Base-by-base conservation (phyloP, 352 stramenopile species). In the Phytophthora chlamydospora region DNA sequence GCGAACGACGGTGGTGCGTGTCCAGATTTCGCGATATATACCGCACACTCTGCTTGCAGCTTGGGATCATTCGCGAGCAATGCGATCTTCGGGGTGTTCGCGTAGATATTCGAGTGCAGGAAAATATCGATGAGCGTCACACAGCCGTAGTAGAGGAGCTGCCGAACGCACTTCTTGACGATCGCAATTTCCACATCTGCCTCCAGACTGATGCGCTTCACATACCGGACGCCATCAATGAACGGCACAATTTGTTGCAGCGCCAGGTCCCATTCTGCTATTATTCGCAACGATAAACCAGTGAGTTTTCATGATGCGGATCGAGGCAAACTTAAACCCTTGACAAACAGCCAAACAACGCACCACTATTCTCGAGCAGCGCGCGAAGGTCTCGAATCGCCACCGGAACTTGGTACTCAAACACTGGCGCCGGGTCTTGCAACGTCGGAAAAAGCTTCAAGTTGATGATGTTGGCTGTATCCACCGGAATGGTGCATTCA, bases 51-150 rank as follows among this genome's bases (percentile, higher is more conserved):
- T 12, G 73, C 79, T 61, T 93, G 84, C 12, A 96, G 62, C 58
- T 86, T 80, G 2, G 62, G 45, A 24, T 94, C 76, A 32, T 78
- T 82, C 7, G 82, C 77, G 16, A 96, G 65, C 4, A 53, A 42
- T 11, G 78, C 62, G 41, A 96, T 92, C 48, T 78, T 76, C 17
- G 71, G 67, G 4, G 84, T 92, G 9, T 78, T 89, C 6, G 79
- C 75, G 68, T 97, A 97, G 42, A 96, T 93, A 67, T 97, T 97
- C 9, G 84, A 91, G 71, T 96, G 85, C 40, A 95, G 65, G 54
- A 97, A 97, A 58, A 97, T 96, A 59, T 97, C 90, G 43, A 96
- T 93, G 63, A 97, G 80, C 13, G 80, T 83, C 51, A 97, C 87
- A 59, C 87, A 97, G 51, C 83, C 83, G 49, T 95, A 97, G 75